Base-by-base conservation (phyloP, 2,329 filamentous ascomycete genomes). In the Xylariomycetidae sp. region DNA sequence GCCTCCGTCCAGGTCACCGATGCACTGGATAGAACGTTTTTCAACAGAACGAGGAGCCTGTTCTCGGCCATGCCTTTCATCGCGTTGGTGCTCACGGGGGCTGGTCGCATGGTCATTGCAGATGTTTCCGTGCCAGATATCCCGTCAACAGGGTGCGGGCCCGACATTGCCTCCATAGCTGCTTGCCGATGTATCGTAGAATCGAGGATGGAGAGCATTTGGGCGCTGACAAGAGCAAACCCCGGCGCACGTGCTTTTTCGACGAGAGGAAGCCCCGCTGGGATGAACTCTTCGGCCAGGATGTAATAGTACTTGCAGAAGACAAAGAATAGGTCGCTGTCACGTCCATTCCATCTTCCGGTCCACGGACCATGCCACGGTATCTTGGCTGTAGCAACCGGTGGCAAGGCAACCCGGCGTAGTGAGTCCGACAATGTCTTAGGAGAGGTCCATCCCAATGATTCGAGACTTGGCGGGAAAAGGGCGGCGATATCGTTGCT, bases 281-380 rank as follows among this genome's bases (percentile, higher is more conserved):
- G 79, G 47, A 84, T 67, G 45, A 84, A 83, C 39, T 92, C 85
- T 25, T 85, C 77, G 4, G 81, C 72, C 3, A 95, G 67, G 14
- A 90, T 72, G 56, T 90, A 84, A 49, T 84, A 93, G 54, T 92
- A 82, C 59, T 94, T 95, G 62, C 80, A 77, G 52, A 95, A 95
- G 27, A 93, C 82, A 61, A 90, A 95, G 54, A 95, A 86, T 20
- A 95, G 67, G 52, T 95, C 89, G 4, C 84, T 93, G 48, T 95
- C 88, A 2, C 79, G 77, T 10, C 89, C 89, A 40, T 78, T 82
- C 89, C 89, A 95, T 40, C 87, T 77, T 24, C 82, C 76, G 6
- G 85, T 68, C 89, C 89, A 95, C 1, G 80, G 79, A 1, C 86
- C 85, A 49, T 83, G 78, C 88, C 89, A 95, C 26, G 79, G 68